Conservation (phyloP, 1,284 basidiomycete species). For the Schizophyllum amplum region DNA sequence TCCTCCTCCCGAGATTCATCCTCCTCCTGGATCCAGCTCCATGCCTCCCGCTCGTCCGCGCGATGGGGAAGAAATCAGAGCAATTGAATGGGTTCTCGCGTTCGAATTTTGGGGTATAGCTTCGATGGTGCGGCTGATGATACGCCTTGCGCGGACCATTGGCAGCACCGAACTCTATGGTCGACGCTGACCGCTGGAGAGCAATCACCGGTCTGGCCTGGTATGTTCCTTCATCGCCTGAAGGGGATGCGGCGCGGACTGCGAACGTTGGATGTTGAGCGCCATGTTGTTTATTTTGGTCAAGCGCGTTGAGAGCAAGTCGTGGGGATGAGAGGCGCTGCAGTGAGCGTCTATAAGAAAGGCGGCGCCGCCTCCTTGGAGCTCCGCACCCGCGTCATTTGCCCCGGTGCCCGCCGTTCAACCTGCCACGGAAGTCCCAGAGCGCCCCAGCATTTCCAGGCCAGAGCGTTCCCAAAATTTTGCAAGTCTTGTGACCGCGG, state of each 20-base stretch:
- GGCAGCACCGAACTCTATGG: background rate
- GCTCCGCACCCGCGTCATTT: no score
- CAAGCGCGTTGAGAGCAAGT: background rate
- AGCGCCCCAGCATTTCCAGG: no score
- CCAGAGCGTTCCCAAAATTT: no score
- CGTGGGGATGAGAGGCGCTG: no score
- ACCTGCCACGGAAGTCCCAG: no score
- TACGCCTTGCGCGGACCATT: background rate
- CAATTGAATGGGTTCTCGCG: constrained; percentile 42
- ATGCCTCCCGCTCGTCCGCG: constrained; percentile 24
- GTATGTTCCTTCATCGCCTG: constrained; percentile 9
- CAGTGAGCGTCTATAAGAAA: no score
- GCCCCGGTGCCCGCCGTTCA: no score
- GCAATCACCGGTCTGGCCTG: constrained; percentile 9
- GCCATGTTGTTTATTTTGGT: constrained; percentile 13
- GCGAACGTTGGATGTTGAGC: constrained; percentile 23
- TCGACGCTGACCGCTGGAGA: no score
- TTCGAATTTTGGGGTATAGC: constrained; percentile 7
- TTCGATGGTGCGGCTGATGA: constrained; percentile 1
- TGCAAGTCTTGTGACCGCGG: no score
- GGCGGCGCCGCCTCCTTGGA: no score
- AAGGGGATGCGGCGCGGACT: constrained; percentile 27
- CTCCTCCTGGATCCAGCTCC: constrained; percentile 33
- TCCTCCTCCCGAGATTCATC: constrained; percentile 6
- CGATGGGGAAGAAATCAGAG: constrained; percentile 39